Base-by-base conservation (phyloP, 2,329 filamentous ascomycete species). In the Ampelomyces quisqualis region DNA sequence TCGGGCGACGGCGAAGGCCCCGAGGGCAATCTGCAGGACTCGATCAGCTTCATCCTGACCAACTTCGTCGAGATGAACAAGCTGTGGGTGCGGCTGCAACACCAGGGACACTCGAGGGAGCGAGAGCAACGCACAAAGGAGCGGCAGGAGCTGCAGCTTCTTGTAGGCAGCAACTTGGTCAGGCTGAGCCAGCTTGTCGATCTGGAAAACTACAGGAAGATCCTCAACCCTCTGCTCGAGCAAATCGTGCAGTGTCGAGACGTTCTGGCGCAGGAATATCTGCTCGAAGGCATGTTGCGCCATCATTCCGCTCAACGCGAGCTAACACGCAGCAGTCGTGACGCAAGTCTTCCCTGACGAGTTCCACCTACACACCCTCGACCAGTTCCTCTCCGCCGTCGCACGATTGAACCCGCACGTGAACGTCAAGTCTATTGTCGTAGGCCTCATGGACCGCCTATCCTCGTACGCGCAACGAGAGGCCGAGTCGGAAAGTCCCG, bases 41-140 rank as follows among this genome's bases (percentile, higher is more conserved):
- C 90, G 23, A 95, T 98, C 73, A 96, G 89, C 74, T 98, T 98
- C 65, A 86, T 97, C 40, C 74, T 98, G 63, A 98, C 93, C 46
- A 98, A 98, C 62, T 98, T 98, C 64, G 93, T 98, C 57, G 93
- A 98, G 73, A 98, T 98, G 93, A 98, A 98, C 74, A 98, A 98
- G 78, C 78, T 98, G 22, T 98, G 93, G 93, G 93, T 98, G 49
- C 85, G 93, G 29, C 75, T 97, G 63, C 93, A 98, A 68, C 93
- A 98, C 69, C 93, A 98, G 67, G 93, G 93, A 18, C 93, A 96
- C 65, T 98, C 93, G 26, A 81, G 91, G 59, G 93, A 98, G 70
- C 79, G 93, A 37, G 93, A 98, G 51, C 85, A 94, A 72, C 80
- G 93, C 57, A 95, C 90, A 43, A 90, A 93, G 61, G 93, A 98